Evolutionary conservation across 2,329 filamentous ascomycete species (phyloP), one percentile per base, ranked within the genome.

Genomic region (Diaporthe capsici): DNA sequence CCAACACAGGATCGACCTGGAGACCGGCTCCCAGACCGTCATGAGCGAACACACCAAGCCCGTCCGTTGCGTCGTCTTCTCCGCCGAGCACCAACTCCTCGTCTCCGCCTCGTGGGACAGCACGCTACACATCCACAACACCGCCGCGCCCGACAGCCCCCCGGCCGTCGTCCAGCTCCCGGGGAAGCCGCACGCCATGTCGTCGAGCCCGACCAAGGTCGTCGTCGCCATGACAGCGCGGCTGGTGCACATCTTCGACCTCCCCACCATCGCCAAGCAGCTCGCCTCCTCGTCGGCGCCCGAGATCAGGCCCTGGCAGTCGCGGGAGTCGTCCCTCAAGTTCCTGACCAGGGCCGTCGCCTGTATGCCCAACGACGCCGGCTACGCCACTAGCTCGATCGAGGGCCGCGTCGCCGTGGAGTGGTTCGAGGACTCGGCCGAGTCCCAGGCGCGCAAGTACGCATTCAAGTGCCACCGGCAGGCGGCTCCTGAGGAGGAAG

Each of bases 401-500:
- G 97, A 99, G 83, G 97, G 97, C 6, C 92, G 97, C 80, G 95
- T 99, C 2, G 96, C 96, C 0, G 97, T 99, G 1, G 97, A 99
- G 84, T 98, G 96, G 95, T 98, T 99, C 83, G 97, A 98, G 82
- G 75, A 97, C 22, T 94, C 92, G 7, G 88, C 92, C 57, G 94
- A 96, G 83, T 96, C 94, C 5, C 96, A 98, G 86, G 93, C 94
- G 53, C 91, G 96, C 79, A 98, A 98, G 84, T 99, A 98, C 84
- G 97, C 97, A 20, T 99, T 99, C 91, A 99, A 99, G 85, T 99
- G 97, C 85, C 97, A 99, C 85, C 91, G 97, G 6, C 95, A 98
- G 83, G 89, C 92, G 1, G 89, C 88, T 13, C 85, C 91, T 2
- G 89, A 92, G 55, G 88, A 89, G 13, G 90, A 90, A 72, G 89